Base-by-base conservation (phyloP, 1,284 basidiomycete genomes). In the Melampsora americana region DNA sequence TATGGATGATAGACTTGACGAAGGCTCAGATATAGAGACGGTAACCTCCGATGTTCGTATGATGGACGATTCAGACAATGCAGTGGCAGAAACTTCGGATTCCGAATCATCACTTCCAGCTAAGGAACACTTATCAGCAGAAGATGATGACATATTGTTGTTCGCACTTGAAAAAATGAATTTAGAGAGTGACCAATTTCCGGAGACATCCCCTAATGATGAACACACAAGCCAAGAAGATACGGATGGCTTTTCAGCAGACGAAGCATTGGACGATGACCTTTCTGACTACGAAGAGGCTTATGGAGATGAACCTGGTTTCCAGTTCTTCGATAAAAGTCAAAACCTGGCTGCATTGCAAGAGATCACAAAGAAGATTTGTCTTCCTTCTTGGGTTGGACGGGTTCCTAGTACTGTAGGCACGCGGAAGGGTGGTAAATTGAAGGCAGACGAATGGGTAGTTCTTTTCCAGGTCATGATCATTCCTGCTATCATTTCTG, bases 371-470 rank as follows among this genome's bases (percentile, higher is more conserved):
- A 32, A 61, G 48, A 53, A 23, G 0, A 64, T 72, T n/a, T 18
- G 18, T 18, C 60, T 72, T 46, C 69, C 69, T 0, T 72, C 42
- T 16, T 72, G 69, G 69, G 26, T 72, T 48, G 48, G 48, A 28
- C 69, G 46, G 1, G 46, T 72, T 32, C 69, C 69, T 20, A n/a
- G 42, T 32, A 65, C 23, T 30, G 48, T 72, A n/a, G 69, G 69
- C 20, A 48, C 60, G 35, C 59, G 46, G 26, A 50, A 56, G 32
- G 69, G 56, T 23, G 60, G 69, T 9, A 72, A 53, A n/a, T 62
- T 72, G 18, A 72, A 62, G 53, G 69, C 69, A 32, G 60, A 72
- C 32, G 69, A 72, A 48, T 72, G 69, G 69, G 32, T 65, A 46
- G 30, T 72, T 18, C 69, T 72, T 53, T 72, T 72, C 9, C 59